Evolutionary conservation across 306 rosid species (phyloP), one percentile per base, ranked within the genome.

Genomic region (Comarum palustre): DNA sequence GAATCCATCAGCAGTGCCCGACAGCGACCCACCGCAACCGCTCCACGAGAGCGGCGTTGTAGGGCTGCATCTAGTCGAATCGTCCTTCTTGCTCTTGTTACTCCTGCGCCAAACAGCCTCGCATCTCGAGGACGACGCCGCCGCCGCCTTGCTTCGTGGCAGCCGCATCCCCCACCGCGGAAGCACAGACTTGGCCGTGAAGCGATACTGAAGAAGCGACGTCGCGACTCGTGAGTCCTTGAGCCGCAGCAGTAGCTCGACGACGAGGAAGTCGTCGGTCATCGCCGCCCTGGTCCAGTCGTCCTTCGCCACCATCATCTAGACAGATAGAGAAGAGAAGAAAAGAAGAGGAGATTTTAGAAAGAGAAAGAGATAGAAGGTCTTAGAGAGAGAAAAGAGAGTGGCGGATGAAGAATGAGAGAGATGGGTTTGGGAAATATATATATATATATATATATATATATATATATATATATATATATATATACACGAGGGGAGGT

Each of bases 41-140:
- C 97, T 94, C 99, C 99, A 91, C 0, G 99, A 90, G 50, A 95
- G 97, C 1, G 99, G 99, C 1, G 99, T 91, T 32, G 96, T 88
- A 0, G 99, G 99, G 64, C 97, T 91, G 69, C 90, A 88, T 87
- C 99, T 87, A 73, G 95, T 82, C 2, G 91, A 86, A 63, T 87
- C 91, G 51, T 77, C 82, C 54, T 74, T 61, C n/a, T 82, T 58
- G 2, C 36, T 19, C 17, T 0, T 55, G 19, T 5, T 36, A n/a
- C 24, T 82, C 80, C 75, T 68, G 46, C 45, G 48, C 42, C 57
- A 82, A 39, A 71, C 82, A 34, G 80, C 82, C 81, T 86, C 92
- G 73, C 87, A 84, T 61, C 90, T 84, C 34, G 78, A 76, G 11
- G 41, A 60, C 3, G 65, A 16, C 67, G 76, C 48, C 20, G 80